These are phyloP conservation scores for Salix arbutifolia DNA, from an alignment of 345 rosid genomes.

Conservation along the genomic window DNA sequence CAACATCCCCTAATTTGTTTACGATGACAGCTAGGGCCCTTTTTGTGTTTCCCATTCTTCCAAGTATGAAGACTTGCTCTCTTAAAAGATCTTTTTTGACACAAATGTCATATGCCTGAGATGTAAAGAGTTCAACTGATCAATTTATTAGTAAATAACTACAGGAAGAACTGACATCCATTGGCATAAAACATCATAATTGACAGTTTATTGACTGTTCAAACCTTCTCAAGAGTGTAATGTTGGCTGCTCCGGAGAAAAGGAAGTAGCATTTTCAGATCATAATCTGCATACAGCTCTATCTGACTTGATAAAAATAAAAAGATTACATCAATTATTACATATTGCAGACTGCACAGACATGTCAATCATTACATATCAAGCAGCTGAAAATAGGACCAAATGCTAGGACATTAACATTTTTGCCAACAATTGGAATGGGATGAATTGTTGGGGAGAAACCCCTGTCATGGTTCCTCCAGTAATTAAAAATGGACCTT, in stretches of 20 bases:
- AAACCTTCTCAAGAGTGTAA: constrained; percentile 93
- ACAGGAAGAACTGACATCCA: not conserved
- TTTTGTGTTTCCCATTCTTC: constrained; percentile 95
- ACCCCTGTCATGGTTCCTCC: not conserved
- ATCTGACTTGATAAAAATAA: constrained; percentile 51
- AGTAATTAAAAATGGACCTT: not conserved
- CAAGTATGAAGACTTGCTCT: constrained; percentile 96
- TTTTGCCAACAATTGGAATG: not conserved
- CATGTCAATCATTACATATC: not conserved
- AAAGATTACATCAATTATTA: constrained; percentile 15
- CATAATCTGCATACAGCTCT: constrained; percentile 88
- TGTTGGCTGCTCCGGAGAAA: constrained; percentile 98
- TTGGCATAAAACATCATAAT: constrained; percentile 3
- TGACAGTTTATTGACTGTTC: constrained; percentile 20
- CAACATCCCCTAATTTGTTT: constrained; percentile 84
- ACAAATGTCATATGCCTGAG: constrained; percentile 89
- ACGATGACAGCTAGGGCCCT: constrained; percentile 90
- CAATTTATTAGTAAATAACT: constrained; percentile 8
- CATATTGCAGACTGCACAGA: constrained; percentile 3
- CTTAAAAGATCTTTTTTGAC: constrained; percentile 65
- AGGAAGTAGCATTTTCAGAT: constrained; percentile 87
- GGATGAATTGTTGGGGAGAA: not conserved
- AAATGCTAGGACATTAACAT: not conserved
- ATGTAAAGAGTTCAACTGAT: constrained; percentile 22
- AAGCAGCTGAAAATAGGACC: not conserved